Evolutionary conservation across 1,284 basidiomycete species (phyloP).

Genomic region (Tetrapyrgos nigripes): DNA sequence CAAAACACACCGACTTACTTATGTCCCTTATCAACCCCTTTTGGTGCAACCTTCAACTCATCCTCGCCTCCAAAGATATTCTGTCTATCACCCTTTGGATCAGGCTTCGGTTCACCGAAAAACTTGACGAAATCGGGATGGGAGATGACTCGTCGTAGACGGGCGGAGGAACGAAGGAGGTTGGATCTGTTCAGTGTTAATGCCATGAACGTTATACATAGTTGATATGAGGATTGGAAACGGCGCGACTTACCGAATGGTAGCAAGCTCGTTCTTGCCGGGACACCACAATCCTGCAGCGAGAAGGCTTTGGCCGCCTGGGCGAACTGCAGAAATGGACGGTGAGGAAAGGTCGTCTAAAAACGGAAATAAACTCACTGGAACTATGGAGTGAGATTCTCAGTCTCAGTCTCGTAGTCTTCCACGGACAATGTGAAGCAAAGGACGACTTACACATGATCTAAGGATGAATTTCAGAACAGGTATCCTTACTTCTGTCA

Average conservation of each 20-base stretch:
- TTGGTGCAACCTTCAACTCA: conserved; percentile 86
- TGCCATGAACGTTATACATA: not conserved
- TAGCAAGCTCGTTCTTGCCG: conserved; percentile 77
- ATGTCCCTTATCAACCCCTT: conserved; percentile 86
- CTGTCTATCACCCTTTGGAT: conserved; percentile 64
- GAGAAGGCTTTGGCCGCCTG: conserved; percentile 72
- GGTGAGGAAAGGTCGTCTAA: not conserved
- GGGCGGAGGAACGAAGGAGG: conserved; percentile 64
- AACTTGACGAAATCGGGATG: conserved; percentile 69
- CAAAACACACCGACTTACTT: conserved; percentile 47
- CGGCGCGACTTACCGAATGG: conserved; percentile 65
- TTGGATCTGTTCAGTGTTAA: conserved; percentile 53
- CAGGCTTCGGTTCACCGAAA: conserved; percentile 75
- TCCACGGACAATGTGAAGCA: not conserved
- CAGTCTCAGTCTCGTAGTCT: not conserved
- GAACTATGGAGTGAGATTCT: not conserved
- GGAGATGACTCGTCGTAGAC: conserved; percentile 72
- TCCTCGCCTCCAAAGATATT: conserved; percentile 86
- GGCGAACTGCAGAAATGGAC: conserved; percentile 59
- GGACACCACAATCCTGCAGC: conserved; percentile 90
- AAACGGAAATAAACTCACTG: conserved; percentile 24
- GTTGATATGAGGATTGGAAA: not conserved
- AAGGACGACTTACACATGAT: conserved; percentile 51
- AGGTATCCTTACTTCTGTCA: too few relatives aligned
- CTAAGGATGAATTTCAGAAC: conserved; percentile 30